Evolutionary conservation across 2,329 filamentous ascomycete species (phyloP).

Genomic region (Penicillium sclerotigenum): DNA sequence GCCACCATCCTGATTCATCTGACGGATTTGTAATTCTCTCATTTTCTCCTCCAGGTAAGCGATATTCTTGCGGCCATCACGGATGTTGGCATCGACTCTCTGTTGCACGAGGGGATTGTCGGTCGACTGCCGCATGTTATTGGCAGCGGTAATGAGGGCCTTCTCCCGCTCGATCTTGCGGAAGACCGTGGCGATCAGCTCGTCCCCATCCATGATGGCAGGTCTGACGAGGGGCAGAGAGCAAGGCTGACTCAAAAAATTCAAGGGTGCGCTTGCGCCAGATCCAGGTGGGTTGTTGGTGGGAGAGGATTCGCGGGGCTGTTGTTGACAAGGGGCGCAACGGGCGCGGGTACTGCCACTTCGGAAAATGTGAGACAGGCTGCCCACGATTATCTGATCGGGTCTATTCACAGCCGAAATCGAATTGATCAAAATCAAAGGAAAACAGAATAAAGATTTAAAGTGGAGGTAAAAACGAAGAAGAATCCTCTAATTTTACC

Average conservation of each 20-base stretch:
- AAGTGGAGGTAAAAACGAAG: neutral
- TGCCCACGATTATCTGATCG: slow-evolving; percentile 4
- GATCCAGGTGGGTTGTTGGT: slow-evolving; percentile 13
- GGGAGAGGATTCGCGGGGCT: slow-evolving; percentile 28
- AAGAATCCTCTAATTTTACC: neutral
- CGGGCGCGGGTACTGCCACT: slow-evolving; percentile 25
- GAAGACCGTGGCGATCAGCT: slow-evolving; percentile 73
- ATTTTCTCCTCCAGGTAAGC: slow-evolving; percentile 94
- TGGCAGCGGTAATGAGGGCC: slow-evolving; percentile 88
- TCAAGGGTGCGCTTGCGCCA: slow-evolving; percentile 11
- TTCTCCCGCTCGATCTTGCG: slow-evolving; percentile 98
- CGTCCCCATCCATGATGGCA: slow-evolving; percentile 57
- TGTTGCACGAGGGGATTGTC: slow-evolving; percentile 90
- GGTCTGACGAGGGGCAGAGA: slow-evolving; percentile 13
- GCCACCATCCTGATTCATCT: slow-evolving; percentile 55
- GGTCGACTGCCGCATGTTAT: slow-evolving; percentile 91
- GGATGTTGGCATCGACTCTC: slow-evolving; percentile 87
- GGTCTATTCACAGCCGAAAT: neutral
- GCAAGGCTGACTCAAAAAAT: slow-evolving; percentile 17
- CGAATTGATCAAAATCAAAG: neutral
- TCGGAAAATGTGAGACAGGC: slow-evolving; percentile 23
- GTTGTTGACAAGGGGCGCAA: slow-evolving; percentile 27
- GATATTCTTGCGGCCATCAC: slow-evolving; percentile 88
- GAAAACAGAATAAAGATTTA: neutral
- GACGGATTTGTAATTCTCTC: slow-evolving; percentile 79